These are phyloP conservation scores for Globisporangium yorkense DNA, from an alignment of 352 stramenopile genomes.

Conservation along the genomic window DNA sequence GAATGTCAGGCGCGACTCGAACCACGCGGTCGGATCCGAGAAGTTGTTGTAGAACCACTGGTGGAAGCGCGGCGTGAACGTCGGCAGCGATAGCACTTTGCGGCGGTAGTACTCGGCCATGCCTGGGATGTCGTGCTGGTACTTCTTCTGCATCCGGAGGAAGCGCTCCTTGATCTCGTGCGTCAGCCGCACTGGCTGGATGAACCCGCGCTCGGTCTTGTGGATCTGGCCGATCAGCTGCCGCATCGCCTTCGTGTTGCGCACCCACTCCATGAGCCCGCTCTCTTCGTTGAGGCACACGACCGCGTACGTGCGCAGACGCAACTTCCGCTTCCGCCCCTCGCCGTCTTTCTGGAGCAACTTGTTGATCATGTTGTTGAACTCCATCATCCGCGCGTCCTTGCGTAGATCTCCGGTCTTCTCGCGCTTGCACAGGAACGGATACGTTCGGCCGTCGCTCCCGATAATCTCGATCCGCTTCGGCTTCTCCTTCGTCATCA, in stretches of 20 bases:
- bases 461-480: conserved; percentile 94
- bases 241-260: conserved; percentile 93
- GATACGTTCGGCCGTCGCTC: conserved; percentile 68
- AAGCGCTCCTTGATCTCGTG: conserved; percentile 82
- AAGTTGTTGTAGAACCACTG: conserved; percentile 99
- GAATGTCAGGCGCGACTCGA: conserved; percentile 91
- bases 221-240: conserved; percentile 84
- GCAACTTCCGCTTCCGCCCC: conserved; percentile 87
- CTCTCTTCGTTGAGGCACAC: conserved; percentile 99
- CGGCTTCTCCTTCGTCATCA: conserved; percentile 98
- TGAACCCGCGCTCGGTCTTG: conserved; percentile 81
- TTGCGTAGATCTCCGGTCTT: conserved; percentile 99
- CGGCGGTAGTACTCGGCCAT: conserved; percentile 65
- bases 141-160: conserved; percentile 89
- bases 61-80: conserved; percentile 95
- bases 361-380: conserved; percentile 99
- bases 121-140: conserved; percentile 67
- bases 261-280: conserved; percentile 99
- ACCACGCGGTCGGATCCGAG: conserved; percentile 95
- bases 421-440: conserved; percentile 96
- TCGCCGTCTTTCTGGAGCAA: conserved; percentile 92
- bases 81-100: conserved; percentile 53
- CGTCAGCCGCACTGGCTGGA: conserved; percentile 71
- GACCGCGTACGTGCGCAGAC: conserved; percentile 97
- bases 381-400: conserved; percentile 99